Conservation (phyloP, 768 basidiomycete species). For the Pholiota molesta region DNA sequence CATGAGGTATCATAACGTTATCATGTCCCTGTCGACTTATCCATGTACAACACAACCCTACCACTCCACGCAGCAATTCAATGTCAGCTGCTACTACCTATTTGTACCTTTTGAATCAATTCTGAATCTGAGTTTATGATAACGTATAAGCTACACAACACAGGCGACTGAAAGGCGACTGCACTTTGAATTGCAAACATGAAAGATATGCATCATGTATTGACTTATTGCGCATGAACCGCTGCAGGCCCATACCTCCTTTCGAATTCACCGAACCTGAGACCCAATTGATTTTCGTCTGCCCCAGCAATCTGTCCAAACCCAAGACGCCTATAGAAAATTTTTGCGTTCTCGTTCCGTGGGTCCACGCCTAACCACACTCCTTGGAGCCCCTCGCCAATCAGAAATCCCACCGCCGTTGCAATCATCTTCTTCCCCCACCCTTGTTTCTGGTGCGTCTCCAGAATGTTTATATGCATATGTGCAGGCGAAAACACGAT, state of each 20-base stretch:
- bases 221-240: no score
- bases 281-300: constrained; percentile 52
- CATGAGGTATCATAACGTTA: no score
- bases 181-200: no score
- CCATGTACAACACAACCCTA: no score
- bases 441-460: constrained; percentile 65
- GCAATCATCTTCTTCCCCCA: constrained; percentile 71
- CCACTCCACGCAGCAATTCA: no score
- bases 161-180: no score
- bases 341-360: constrained; percentile 57
- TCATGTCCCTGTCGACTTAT: no score
- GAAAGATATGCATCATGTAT: no score
- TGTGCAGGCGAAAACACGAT: constrained; percentile 73
- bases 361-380: constrained; percentile 75
- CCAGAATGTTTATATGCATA: constrained; percentile 74
- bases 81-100: no score
- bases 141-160: no score
- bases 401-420: constrained; percentile 56
- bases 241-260: neutral
- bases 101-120: no score
- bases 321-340: constrained; percentile 65
- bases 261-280: constrained; percentile 48
- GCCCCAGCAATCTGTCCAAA: constrained; percentile 61
- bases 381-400: constrained; percentile 46
- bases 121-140: no score